Evolutionary conservation across 1,284 basidiomycete species (phyloP).

Genomic region (Microbotryomycetes sp.): DNA sequence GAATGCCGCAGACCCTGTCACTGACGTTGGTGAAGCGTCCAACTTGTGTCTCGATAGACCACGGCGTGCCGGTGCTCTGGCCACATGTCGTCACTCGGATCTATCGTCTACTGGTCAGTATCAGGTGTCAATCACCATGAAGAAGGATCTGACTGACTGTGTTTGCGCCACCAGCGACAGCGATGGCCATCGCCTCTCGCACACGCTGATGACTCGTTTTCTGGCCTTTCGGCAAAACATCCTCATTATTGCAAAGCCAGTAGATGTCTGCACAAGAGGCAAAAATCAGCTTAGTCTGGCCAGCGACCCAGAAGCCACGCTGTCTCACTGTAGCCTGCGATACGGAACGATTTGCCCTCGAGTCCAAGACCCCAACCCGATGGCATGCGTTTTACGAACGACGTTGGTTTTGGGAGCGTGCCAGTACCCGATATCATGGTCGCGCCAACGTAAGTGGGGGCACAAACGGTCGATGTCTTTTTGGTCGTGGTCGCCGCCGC

Average conservation of each 20-base stretch:
- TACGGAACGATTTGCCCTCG: neutral
- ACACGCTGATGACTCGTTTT: constrained; percentile 18
- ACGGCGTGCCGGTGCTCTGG: neutral
- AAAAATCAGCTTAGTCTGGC: too few relatives aligned
- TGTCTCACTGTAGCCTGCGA: neutral
- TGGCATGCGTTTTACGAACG: constrained; percentile 12
- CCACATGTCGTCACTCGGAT: neutral
- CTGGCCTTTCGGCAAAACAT: constrained; percentile 1
- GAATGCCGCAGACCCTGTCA: neutral
- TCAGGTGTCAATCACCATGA: too few relatives aligned
- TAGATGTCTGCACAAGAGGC: constrained; percentile 12
- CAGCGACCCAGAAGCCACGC: too few relatives aligned
- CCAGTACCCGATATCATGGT: constrained; percentile 29
- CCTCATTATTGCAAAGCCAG: constrained; percentile 25
- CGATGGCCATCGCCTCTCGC: constrained; percentile 27
- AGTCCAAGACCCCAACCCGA: neutral
- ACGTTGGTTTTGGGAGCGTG: constrained; percentile 23
- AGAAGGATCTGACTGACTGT: too few relatives aligned
- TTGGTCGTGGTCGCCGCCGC: neutral
- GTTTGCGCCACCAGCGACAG: constrained; percentile 29
- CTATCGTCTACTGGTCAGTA: too few relatives aligned
- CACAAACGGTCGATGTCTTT: constrained; percentile 7
- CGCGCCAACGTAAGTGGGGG: constrained; percentile 15
- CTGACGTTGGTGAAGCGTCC: neutral
- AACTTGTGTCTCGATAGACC: neutral